Evolutionary conservation across 2,329 filamentous ascomycete genomes (phyloP), one percentile per base, ranked within the genome.

Genomic region (Exutisphaerella laricina): DNA sequence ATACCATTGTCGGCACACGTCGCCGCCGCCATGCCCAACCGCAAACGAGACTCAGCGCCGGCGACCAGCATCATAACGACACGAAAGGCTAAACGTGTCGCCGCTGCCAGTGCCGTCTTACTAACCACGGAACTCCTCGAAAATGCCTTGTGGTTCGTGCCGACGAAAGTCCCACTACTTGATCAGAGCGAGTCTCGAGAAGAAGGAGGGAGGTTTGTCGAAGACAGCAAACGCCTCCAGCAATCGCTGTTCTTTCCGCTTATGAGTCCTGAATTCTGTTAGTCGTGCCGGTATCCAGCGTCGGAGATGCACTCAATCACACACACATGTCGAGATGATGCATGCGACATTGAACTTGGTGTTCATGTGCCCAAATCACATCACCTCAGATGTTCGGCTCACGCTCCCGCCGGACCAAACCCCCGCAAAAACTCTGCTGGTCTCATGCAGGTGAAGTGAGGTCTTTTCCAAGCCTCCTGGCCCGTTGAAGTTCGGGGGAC

Each of bases 101-200:
- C 13, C 22, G 21, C 16, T 4, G 16, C 9, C 21, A 17, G 16
- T 4, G 21, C 35, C 7, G 21, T 38, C 3, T 38, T 38, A 10
- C 20, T 38, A 12, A 41, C 39, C 12, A 34, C 39, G 6, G 39
- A 41, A 17, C 29, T 41, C 5, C 29, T 41, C 4, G 39, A 41
- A 30, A 34, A 26, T 10, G 17, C 34, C 4, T 13, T 41, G 4
- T 8, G 12, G 21, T 34, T 13, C 29, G 18, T 41, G 29, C 39
- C 39, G 39, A 41, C 34, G 39, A 33, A 33, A 14, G 39, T 33
- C 20, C 28, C 34, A 16, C 28, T 41, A 10, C 28, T 33, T 8
- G 20, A 18, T 10, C 39, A 41, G 16, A 28, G 39, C 8, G 39
- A 33, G 6, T 31, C 14, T 5, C 28, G 29, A n/a, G 2, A 33